These are phyloP conservation scores for Nitzschia sp. DNA, from an alignment of 108 stramenopile genomes.

Conservation along the genomic window DNA sequence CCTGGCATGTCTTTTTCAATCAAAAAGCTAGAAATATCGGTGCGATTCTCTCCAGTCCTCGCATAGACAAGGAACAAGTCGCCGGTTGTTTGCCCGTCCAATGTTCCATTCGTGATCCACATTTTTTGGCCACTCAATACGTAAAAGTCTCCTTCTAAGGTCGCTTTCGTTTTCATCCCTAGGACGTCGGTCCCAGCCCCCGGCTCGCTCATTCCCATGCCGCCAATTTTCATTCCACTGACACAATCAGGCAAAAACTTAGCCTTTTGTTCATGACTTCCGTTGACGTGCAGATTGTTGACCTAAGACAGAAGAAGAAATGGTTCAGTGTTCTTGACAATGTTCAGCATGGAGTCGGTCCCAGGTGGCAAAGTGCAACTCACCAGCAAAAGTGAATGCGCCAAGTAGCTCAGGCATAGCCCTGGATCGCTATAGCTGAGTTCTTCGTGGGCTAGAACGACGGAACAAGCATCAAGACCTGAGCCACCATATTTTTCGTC, in stretches of 20 bases:
- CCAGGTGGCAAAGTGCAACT: neutral
- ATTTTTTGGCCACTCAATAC: constrained; percentile 96
- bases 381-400: constrained; percentile 75
- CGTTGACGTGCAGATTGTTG: constrained; percentile 92
- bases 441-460: constrained; percentile 85
- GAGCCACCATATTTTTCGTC: constrained; percentile 91
- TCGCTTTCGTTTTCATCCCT: constrained; percentile 93
- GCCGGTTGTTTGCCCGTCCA: constrained; percentile 88
- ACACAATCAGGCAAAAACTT: constrained; percentile 82
- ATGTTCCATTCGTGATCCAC: constrained; percentile 99
- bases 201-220: constrained; percentile 99
- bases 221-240: constrained; percentile 86
- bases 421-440: constrained; percentile 95
- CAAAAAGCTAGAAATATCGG: constrained; percentile 90
- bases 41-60: constrained; percentile 71
- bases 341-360: too few species aligned
- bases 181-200: constrained; percentile 97
- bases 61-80: constrained; percentile 98
- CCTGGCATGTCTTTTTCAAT: constrained; percentile 97
- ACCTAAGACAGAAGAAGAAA: too few species aligned
- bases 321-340: too few species aligned
- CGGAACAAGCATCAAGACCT: constrained; percentile 86
- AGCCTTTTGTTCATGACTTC: constrained; percentile 69
- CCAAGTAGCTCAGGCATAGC: constrained; percentile 96
- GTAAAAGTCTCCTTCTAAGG: constrained; percentile 50